Percentiles rank a stretch among this genome's conserved stretches.
Evolutionary conservation across 2,329 filamentous ascomycete species (phyloP).

Genomic region (Aspergillus sp.): DNA sequence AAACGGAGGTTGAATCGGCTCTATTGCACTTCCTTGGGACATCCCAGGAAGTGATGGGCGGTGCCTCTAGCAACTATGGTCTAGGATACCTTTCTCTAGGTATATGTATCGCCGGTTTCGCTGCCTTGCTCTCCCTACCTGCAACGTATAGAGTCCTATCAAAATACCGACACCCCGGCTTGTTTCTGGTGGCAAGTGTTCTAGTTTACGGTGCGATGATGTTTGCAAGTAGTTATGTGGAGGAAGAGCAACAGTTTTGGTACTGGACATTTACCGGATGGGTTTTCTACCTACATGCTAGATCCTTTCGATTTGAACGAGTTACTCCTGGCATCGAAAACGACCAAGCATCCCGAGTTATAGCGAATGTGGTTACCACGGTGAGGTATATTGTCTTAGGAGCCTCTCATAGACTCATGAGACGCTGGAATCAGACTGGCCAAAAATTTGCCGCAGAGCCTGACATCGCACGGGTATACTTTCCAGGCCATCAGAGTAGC

Average conservation of each 20-base stretch:
- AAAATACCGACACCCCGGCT: slow-evolving; percentile 26
- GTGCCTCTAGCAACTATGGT: slow-evolving; percentile 90
- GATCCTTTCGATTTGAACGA: slow-evolving; percentile 19
- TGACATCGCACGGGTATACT: slow-evolving; percentile 75
- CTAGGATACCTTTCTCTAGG: slow-evolving; percentile 50
- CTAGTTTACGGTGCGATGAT: slow-evolving; percentile 79
- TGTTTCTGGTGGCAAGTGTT: slow-evolving; percentile 52
- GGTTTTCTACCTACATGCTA: slow-evolving; percentile 50
- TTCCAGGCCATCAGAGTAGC: slow-evolving; percentile 61
- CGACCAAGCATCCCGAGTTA: background rate
- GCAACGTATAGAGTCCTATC: slow-evolving; percentile 29
- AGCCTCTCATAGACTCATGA: slow-evolving; percentile 62
- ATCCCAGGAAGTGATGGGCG: slow-evolving; percentile 79
- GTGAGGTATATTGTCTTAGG: slow-evolving; percentile 52
- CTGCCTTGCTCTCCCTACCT: slow-evolving; percentile 41
- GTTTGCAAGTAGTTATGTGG: slow-evolving; percentile 97
- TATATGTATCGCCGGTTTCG: slow-evolving; percentile 39
- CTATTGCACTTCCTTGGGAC: slow-evolving; percentile 61
- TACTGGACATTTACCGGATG: slow-evolving; percentile 71
- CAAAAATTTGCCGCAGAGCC: slow-evolving; percentile 92
- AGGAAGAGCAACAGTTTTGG: slow-evolving; percentile 99
- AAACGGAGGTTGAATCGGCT: slow-evolving; percentile 24
- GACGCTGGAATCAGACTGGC: slow-evolving; percentile 94
- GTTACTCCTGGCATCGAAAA: background rate
- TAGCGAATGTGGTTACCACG: slow-evolving; percentile 9